phyloP scores from a whole-genome alignment of 176 grass and related monocot genomes.

The Pontederia crassipes region DNA sequence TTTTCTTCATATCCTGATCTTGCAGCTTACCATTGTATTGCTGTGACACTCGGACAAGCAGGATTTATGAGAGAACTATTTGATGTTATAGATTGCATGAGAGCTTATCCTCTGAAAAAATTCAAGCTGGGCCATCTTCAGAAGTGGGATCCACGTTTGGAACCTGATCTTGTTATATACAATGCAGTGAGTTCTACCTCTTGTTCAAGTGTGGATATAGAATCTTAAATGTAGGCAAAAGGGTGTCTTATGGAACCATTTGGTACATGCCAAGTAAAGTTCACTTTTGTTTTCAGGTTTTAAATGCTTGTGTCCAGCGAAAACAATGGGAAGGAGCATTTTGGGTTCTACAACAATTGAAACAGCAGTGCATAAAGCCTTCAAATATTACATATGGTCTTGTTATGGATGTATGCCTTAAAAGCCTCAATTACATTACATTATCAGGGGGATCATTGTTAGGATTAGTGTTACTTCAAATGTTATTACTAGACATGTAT shows the following conservation, averaged over 20 bases:
- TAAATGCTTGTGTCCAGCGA: slow-evolving; percentile 88
- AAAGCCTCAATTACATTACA: too few species aligned
- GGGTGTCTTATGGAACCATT: slow-evolving; percentile 7
- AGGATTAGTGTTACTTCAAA: too few species aligned
- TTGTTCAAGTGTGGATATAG: too few species aligned
- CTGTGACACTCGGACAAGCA: slow-evolving; percentile 79
- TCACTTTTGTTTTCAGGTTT: slow-evolving; percentile 37
- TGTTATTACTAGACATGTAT: too few species aligned
- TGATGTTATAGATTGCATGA: slow-evolving; percentile 93
- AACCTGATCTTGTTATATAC: slow-evolving; percentile 89
- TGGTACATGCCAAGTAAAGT: slow-evolving; percentile 11
- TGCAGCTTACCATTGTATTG: slow-evolving; percentile 88
- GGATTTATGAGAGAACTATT: slow-evolving; percentile 96
- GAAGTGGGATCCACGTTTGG: slow-evolving; percentile 74
- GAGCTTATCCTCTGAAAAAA: slow-evolving; percentile 56
- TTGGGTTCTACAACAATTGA: slow-evolving; percentile 93
- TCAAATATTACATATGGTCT: slow-evolving; percentile 97
- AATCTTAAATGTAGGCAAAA: neutral
- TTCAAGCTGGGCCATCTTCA: slow-evolving; percentile 56
- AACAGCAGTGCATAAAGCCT: slow-evolving; percentile 56
- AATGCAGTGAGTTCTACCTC: slow-evolving; percentile 49
- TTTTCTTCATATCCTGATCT: slow-evolving; percentile 88
- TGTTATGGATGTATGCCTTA: slow-evolving; percentile 61
- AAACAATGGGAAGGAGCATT: slow-evolving; percentile 99
- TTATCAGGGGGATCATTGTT: too few species aligned